Conservation (phyloP, 2,329 filamentous ascomycete species). For the Aspergillus sergii region DNA sequence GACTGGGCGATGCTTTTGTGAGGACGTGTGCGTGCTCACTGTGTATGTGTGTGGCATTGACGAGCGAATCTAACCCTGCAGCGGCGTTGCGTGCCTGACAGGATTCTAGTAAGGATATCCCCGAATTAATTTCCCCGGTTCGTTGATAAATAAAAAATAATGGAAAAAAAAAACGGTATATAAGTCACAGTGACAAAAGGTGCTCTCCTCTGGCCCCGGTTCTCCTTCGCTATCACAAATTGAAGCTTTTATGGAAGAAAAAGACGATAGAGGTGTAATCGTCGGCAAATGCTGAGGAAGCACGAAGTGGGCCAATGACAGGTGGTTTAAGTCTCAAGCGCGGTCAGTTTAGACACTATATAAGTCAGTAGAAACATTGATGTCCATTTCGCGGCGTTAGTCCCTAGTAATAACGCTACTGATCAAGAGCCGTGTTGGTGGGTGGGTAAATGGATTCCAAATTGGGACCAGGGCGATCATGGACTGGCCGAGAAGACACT, state of each 20-base stretch:
- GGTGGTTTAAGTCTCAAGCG: not conserved
- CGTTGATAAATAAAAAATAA: not conserved
- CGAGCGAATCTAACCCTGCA: conserved; percentile 15
- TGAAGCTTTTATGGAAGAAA: not conserved
- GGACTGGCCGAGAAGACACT: not conserved
- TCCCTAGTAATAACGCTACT: conserved; percentile 1
- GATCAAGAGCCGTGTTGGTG: not conserved
- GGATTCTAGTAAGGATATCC: conserved; percentile 17
- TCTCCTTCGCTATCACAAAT: not conserved
- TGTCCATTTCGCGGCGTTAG: not conserved
- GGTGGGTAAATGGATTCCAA: conserved; percentile 2
- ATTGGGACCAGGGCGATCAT: not conserved
- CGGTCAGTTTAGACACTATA: not conserved
- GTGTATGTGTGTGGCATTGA: conserved; percentile 26
- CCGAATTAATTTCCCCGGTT: conserved; percentile 7
- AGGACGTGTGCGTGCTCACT: conserved; percentile 24
- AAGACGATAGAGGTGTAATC: not conserved
- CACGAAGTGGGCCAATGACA: not conserved
- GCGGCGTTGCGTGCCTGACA: conserved; percentile 20
- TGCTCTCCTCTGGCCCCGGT: not conserved
- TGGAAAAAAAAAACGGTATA: not conserved
- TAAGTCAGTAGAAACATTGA: not conserved
- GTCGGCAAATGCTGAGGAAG: not conserved
- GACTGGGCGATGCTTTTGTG: conserved; percentile 29
- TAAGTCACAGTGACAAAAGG: not conserved